A percentile compares a stretch with the other conserved stretches of the same genome.
phyloP scores from a whole-genome alignment of 176 grass and related monocot species.

The Chloris gayana region DNA sequence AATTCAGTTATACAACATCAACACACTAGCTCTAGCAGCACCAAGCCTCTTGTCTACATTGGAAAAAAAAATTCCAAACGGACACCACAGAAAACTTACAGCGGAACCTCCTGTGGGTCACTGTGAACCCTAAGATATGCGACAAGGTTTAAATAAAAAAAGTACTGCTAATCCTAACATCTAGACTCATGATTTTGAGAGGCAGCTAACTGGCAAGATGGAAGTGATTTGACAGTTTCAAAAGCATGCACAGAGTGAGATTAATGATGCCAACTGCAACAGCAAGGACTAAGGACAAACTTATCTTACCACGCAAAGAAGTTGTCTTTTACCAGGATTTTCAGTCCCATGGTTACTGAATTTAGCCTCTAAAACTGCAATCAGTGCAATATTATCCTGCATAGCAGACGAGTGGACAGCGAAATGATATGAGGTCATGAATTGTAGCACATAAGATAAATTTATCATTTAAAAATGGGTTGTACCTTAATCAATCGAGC shows the following conservation, averaged over 20 bases:
- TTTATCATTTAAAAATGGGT: not conserved
- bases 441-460: not conserved
- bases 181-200: slow-evolving; percentile 4
- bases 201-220: slow-evolving; percentile 4
- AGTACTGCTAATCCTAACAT: not conserved
- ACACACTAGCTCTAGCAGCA: not conserved
- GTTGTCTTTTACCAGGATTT: slow-evolving; percentile 87
- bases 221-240: slow-evolving; percentile 14
- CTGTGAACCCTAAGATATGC: not conserved
- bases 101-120: not conserved
- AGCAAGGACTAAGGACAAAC: slow-evolving; percentile 16
- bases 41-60: not conserved
- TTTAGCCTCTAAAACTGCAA: slow-evolving; percentile 88
- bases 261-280: not conserved
- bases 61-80: not conserved
- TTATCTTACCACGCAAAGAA: slow-evolving; percentile 78
- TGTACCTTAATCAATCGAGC: slow-evolving; percentile 77
- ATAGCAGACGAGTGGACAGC: slow-evolving; percentile 18
- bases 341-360: slow-evolving; percentile 67
- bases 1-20: not conserved
- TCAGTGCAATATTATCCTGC: slow-evolving; percentile 86
- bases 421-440: slow-evolving; percentile 5
- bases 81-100: not conserved
- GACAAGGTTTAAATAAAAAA: not conserved
- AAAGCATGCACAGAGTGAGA: slow-evolving; percentile 21